Evolutionary conservation across 176 grass and related monocot species (phyloP).

Genomic region (Carex kokanica): DNA sequence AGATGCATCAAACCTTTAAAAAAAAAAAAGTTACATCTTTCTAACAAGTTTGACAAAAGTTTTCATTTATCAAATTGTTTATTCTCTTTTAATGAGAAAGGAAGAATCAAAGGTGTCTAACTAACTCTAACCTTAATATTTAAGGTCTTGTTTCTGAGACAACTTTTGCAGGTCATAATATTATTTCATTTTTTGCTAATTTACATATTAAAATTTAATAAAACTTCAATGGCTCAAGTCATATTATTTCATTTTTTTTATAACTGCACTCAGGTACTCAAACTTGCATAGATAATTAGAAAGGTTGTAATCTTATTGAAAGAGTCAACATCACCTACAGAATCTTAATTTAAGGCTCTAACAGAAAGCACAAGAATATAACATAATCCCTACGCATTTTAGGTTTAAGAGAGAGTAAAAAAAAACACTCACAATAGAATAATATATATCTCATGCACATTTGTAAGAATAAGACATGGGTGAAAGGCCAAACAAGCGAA

Average conservation of each 20-base stretch:
- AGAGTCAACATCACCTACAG: not conserved
- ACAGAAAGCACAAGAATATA: not conserved
- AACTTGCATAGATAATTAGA: not conserved
- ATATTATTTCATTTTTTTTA: not conserved
- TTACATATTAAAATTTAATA: too few species aligned
- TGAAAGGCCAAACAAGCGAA: constrained; percentile 2
- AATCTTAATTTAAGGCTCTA: not conserved
- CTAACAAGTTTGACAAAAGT: too few species aligned
- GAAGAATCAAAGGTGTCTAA: too few species aligned
- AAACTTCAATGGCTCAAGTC: too few species aligned
- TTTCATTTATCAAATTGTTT: too few species aligned
- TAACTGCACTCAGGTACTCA: not conserved
- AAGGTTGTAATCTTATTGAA: not conserved
- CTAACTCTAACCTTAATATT: too few species aligned
- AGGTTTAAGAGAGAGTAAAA: not conserved
- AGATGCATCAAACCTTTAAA: too few species aligned
- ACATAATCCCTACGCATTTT: not conserved
- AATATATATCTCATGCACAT: not conserved
- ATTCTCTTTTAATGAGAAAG: too few species aligned
- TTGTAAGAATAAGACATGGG: not conserved
- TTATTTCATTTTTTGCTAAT: too few species aligned
- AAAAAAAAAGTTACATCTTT: too few species aligned
- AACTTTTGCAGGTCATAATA: too few species aligned
- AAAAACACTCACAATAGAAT: not conserved
- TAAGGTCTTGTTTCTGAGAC: too few species aligned